Base-by-base conservation (phyloP, 805 yeast genomes). In the Kodamaea fukazawae region DNA sequence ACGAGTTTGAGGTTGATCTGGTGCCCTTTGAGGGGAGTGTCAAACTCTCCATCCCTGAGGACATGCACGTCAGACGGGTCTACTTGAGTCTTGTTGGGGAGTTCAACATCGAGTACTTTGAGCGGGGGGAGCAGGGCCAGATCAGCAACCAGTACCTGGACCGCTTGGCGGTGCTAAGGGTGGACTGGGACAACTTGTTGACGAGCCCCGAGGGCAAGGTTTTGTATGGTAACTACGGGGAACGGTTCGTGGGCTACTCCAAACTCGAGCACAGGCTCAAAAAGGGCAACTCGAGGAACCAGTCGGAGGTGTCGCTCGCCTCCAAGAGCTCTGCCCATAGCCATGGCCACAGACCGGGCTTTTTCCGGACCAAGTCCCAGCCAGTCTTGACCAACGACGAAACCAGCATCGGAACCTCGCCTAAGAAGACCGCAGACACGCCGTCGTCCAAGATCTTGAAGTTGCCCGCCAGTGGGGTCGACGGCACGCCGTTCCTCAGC, bases 151-250 rank as follows among this genome's bases (percentile, higher is more conserved):
- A 66, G 28, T 61, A 68, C 11, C 44, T 55, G 20, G 76, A 71
- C 32, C 58, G 68, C 17, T 53, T 60, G 12, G 61, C 68, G 31
- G 66, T 70, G 5, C 47, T 76, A 33, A 55, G 61, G 20, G 73
- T 67, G 17, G 69, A 64, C 12, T 76, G 81, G 81, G 58, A 61
- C 35, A 76, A 76, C 45, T 54, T 76, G 26, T 55, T 76, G 31
- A 62, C 66, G 10, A 47, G 53, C 30, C 51, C 65, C 1, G 55
- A 62, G 4, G 81, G 79, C 2, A 44, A 34, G 3, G 53, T 74
- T 3, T 41, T 48, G 6, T 60, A 53, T 36, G 77, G 78, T 2
- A 58, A 64, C 38, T 72, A 71, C 46, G 75, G 75, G 11, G 71
- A 70, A 40, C 43, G 41, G 30, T 52, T 60, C 14, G 45, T 58